phyloP scores from a whole-genome alignment of 306 rosid genomes.

The Senna siamea region DNA sequence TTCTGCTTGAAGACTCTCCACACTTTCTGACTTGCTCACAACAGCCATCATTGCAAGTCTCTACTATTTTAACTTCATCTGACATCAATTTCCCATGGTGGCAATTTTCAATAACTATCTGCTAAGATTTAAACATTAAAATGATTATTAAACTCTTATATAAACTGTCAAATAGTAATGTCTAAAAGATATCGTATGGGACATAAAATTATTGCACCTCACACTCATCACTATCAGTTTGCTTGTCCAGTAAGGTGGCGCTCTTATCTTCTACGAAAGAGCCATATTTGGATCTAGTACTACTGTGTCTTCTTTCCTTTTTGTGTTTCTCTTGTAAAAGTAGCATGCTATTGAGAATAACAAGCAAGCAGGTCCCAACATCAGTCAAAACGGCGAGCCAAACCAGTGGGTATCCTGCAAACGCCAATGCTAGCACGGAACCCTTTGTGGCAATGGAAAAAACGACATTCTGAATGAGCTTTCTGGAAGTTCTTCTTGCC shows the following conservation, averaged over 20 bases:
- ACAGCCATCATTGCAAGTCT: constrained; percentile 37
- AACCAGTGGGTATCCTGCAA: constrained; percentile 85
- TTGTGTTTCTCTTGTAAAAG: constrained; percentile 46
- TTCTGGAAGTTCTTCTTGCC: constrained; percentile 60
- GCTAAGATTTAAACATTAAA: constrained; percentile 18
- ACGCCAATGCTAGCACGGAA: constrained; percentile 64
- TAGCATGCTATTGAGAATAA: constrained; percentile 85
- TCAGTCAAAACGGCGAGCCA: constrained; percentile 96
- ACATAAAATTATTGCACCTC: not conserved
- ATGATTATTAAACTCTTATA: no score
- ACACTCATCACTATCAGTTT: constrained; percentile 3
- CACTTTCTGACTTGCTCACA: constrained; percentile 2
- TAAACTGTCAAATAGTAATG: no score
- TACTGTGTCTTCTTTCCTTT: constrained; percentile 29
- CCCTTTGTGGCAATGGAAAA: constrained; percentile 63
- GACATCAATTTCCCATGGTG: constrained; percentile 20
- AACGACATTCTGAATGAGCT: constrained; percentile 65
- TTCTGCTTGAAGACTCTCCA: constrained; percentile 19
- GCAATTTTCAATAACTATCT: not conserved
- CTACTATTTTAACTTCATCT: constrained; percentile 40
- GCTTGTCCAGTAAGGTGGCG: constrained; percentile 34
- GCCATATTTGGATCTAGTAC: constrained; percentile 34
- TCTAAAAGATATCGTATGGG: no score
- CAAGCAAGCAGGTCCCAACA: constrained; percentile 82
- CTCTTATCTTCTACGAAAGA: constrained; percentile 28